Base-by-base conservation (phyloP, 352 stramenopile genomes). In the Phytophthora ramorum region DNA sequence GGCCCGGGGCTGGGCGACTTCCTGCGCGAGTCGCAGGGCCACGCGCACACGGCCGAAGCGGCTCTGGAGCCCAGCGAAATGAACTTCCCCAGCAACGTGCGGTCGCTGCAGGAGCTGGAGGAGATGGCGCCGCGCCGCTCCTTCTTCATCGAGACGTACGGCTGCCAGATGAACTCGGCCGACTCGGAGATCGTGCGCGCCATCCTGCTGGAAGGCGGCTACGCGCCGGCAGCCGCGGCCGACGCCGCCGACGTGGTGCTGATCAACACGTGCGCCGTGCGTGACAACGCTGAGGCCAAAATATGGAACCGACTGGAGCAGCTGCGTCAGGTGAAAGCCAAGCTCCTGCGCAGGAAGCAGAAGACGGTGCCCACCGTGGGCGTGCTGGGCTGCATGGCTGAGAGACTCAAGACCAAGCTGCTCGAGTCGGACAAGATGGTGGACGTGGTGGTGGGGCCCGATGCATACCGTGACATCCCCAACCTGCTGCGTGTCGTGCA, bases 161-260 rank as follows among this genome's bases (percentile, higher is more conserved):
- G 98, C 8, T 99, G 98, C 86, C 97, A 99, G 86, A 99, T 99
- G 97, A 99, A 99, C 81, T 96, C 98, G 49, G 96, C 93, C 59
- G 98, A 99, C 81, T 98, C 91, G 51, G 97, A 99, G 71, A 99
- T 99, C 77, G 97, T 99, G 43, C 87, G 91, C 16, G 85, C 92
- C 32, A 95, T 99, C 35, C 78, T 99, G 24, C 64, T 98, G 38
- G 76, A 90, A 56, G 44, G 78, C 35, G 76, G 69, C 28, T 96
- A 91, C 75, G 61, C 85, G 10, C 69, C 92, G 28, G 85, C 87
- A 5, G 14, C 61, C 16, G 67, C 81, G 4, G 79, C 88, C 49
- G 84, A 95, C 9, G 74, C 88, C 12, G 96, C 97, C 32, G 93
- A 99, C 69, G 81, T 99, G 5, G 86, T 99, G 8, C 77, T 99